Evolutionary conservation across 2,329 filamentous ascomycete genomes (phyloP).

Genomic region (Venturia carpophila): DNA sequence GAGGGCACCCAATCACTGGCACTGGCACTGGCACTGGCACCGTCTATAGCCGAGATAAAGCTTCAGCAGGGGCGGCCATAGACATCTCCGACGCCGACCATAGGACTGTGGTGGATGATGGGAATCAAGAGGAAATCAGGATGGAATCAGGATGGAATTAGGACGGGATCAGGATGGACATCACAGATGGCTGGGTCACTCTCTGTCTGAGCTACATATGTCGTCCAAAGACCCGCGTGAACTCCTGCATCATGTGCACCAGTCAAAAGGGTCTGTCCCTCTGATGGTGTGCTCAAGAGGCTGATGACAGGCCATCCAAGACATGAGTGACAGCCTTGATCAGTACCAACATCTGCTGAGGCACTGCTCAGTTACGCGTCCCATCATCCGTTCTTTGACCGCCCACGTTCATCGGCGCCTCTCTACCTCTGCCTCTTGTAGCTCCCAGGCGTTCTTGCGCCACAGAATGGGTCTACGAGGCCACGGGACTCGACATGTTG

Average conservation of each 20-base stretch:
- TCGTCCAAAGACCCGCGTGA: neutral
- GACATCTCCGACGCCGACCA: neutral
- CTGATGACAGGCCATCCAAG: conserved; percentile 6
- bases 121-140: neutral
- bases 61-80: neutral
- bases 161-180: neutral
- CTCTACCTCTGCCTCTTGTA: neutral
- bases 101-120: neutral
- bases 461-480: neutral
- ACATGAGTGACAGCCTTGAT: neutral
- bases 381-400: neutral
- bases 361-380: neutral
- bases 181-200: neutral
- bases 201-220: neutral
- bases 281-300: conserved; percentile 11
- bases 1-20: neutral
- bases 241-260: conserved; percentile 1
- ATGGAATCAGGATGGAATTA: too few species aligned
- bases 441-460: neutral
- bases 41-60: neutral
- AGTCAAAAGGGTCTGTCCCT: neutral
- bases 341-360: conserved; percentile 2
- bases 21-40: neutral
- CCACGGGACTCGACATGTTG: neutral
- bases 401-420: neutral